These are phyloP conservation scores for Allomyces javanicus DNA, from an alignment of 192 early-diverging fungal genomes.

Conservation along the genomic window DNA sequence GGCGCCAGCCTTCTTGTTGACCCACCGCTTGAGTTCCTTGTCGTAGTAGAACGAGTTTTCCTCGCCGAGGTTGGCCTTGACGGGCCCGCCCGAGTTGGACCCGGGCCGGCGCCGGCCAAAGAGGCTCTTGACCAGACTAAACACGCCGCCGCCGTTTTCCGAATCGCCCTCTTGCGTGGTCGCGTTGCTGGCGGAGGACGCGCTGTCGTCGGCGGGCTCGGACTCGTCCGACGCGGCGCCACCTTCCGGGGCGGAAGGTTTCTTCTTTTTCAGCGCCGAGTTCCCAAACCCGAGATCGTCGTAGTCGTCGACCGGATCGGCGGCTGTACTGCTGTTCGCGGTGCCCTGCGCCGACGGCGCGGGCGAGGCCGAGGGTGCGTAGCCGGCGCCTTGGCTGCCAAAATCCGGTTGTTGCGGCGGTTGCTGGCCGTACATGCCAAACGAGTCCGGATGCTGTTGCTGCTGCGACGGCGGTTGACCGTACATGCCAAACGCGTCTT, in stretches of 20 bases:
- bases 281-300: conserved; percentile 46
- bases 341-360: no score
- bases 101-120: conserved; percentile 19
- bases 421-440: no score
- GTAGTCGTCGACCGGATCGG: conserved; percentile 16
- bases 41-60: conserved; percentile 74
- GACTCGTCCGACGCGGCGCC: no score
- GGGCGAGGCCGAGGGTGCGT: no score
- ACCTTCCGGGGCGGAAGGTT: background rate
- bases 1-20: conserved; percentile 43
- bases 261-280: conserved; percentile 17
- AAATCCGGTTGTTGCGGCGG: no score
- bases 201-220: no score
- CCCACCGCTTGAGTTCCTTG: conserved; percentile 65
- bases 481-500: no score
- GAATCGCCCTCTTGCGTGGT: background rate
- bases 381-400: no score
- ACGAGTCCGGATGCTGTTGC: no score
- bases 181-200: background rate
- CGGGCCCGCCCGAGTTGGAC: conserved; percentile 14
- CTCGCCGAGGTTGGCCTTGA: conserved; percentile 73
- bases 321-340: no score
- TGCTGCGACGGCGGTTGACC: no score
- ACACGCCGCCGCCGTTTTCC: background rate
- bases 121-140: conserved; percentile 18